Percentiles rank a stretch among this genome's conserved stretches.
Evolutionary conservation across 371 early-diverging fungal genomes (phyloP).

Genomic region (Mucor lusitanicus): DNA sequence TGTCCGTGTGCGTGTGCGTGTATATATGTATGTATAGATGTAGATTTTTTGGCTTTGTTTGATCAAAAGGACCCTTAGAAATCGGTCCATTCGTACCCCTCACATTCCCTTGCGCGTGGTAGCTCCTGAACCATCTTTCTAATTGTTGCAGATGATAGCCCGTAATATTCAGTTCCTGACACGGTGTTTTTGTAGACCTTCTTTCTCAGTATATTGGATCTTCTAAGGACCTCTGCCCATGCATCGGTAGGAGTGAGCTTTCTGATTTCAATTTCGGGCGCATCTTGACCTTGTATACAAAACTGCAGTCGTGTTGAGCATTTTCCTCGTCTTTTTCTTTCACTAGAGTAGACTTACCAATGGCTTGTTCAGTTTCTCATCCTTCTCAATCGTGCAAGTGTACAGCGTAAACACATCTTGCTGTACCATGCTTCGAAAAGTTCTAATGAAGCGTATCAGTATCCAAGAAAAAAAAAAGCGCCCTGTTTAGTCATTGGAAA

Average conservation of each 20-base stretch:
- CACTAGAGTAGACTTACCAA: background rate
- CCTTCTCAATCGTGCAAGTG: constrained; percentile 13
- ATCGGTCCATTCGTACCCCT: constrained; percentile 13
- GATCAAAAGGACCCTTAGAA: background rate
- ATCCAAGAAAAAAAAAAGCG: background rate
- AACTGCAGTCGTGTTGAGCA: constrained; percentile 1
- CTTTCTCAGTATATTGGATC: constrained; percentile 73
- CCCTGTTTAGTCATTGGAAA: background rate
- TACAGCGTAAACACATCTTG: constrained; percentile 4
- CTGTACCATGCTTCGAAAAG: constrained; percentile 13
- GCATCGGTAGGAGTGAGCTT: constrained; percentile 84
- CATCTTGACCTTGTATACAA: constrained; percentile 40
- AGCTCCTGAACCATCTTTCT: constrained; percentile 19
- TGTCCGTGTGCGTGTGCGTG: background rate
- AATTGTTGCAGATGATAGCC: constrained; percentile 64
- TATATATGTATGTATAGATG: background rate
- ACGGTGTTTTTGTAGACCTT: constrained; percentile 76
- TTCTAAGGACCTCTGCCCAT: constrained; percentile 83
- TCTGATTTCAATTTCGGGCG: constrained; percentile 63
- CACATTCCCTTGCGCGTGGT: constrained; percentile 17
- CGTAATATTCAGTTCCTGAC: constrained; percentile 92
- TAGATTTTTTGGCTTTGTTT: background rate
- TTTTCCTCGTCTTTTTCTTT: background rate
- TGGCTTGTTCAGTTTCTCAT: constrained; percentile 7
- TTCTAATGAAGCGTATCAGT: background rate